These are phyloP conservation scores for Colletotrichum eremochloae DNA, from an alignment of 2,329 filamentous ascomycete genomes.

Conservation along the genomic window DNA sequence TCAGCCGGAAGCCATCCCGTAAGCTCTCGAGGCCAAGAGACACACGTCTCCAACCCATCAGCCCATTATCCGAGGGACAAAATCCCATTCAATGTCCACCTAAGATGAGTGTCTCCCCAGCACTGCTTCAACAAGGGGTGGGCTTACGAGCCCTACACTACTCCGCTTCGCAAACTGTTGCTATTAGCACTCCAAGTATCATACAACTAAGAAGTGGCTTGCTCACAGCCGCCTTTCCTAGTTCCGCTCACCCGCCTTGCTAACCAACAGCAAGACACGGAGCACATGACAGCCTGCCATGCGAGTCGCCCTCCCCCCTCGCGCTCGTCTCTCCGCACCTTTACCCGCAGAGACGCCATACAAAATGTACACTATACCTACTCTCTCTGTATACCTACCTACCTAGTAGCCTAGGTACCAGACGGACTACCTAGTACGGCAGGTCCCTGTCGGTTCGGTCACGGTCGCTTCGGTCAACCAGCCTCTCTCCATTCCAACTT, in stretches of 20 bases:
- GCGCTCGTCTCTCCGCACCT: slow-evolving; percentile 9
- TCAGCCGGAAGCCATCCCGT: slow-evolving; percentile 5
- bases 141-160: neutral
- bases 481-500: neutral
- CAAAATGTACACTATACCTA: neutral
- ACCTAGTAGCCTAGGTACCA: neutral
- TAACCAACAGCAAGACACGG: slow-evolving; percentile 39
- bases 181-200: slow-evolving; percentile 17
- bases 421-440: neutral
- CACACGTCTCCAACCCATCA: neutral
- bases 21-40: neutral
- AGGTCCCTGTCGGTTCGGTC: slow-evolving; percentile 20
- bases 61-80: neutral
- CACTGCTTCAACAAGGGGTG: neutral
- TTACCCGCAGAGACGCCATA: slow-evolving; percentile 7
- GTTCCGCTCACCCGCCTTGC: slow-evolving; percentile 19
- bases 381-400: neutral
- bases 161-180: neutral
- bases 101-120: neutral
- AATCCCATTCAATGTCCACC: neutral
- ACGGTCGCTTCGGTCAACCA: slow-evolving; percentile 9
- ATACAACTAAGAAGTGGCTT: slow-evolving; percentile 4
- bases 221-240: slow-evolving; percentile 14
- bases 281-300: slow-evolving; percentile 37
- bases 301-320: slow-evolving; percentile 13